Evolutionary conservation across 352 stramenopile genomes (phyloP).

Genomic region (Hyaloperonospora brassicae): DNA sequence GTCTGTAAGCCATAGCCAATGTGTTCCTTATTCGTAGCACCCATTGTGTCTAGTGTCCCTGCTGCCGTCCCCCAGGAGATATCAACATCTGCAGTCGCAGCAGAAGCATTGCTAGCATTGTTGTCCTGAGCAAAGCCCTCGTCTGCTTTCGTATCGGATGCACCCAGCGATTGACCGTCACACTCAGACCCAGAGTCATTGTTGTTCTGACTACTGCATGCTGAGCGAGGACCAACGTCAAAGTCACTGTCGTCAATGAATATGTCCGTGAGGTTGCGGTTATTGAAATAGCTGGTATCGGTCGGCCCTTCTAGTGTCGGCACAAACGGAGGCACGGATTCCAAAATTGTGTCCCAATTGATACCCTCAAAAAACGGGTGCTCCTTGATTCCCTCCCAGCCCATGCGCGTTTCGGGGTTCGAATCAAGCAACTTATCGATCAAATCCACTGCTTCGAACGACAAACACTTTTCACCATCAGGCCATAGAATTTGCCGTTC

Average conservation of each 20-base stretch:
- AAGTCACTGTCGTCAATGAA: constrained; percentile 83
- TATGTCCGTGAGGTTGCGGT: constrained; percentile 76
- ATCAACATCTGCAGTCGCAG: constrained; percentile 14
- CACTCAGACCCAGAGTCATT: constrained; percentile 24
- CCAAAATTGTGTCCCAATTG: constrained; percentile 75
- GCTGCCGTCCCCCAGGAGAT: constrained; percentile 18
- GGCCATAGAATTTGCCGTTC: constrained; percentile 81
- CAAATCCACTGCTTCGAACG: constrained; percentile 68
- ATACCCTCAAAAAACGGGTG: constrained; percentile 75
- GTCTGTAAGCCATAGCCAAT: constrained; percentile 6
- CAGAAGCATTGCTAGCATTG: constrained; percentile 9
- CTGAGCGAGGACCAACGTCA: constrained; percentile 39
- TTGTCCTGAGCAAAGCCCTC: constrained; percentile 11
- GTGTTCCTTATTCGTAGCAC: constrained; percentile 2
- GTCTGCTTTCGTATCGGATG: constrained; percentile 13
- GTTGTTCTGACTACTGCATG: constrained; percentile 22
- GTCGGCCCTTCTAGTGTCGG: constrained; percentile 77
- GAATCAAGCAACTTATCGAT: constrained; percentile 75
- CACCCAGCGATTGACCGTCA: constrained; percentile 12
- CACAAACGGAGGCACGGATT: constrained; percentile 78
- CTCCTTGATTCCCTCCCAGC: constrained; percentile 50
- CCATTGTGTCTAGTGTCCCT: constrained; percentile 3
- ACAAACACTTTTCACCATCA: constrained; percentile 82
- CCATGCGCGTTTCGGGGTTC: constrained; percentile 52
- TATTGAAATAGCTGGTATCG: constrained; percentile 89